These are phyloP conservation scores for Phytopythium kandeliae DNA, from an alignment of 352 stramenopile genomes.

Conservation along the genomic window DNA sequence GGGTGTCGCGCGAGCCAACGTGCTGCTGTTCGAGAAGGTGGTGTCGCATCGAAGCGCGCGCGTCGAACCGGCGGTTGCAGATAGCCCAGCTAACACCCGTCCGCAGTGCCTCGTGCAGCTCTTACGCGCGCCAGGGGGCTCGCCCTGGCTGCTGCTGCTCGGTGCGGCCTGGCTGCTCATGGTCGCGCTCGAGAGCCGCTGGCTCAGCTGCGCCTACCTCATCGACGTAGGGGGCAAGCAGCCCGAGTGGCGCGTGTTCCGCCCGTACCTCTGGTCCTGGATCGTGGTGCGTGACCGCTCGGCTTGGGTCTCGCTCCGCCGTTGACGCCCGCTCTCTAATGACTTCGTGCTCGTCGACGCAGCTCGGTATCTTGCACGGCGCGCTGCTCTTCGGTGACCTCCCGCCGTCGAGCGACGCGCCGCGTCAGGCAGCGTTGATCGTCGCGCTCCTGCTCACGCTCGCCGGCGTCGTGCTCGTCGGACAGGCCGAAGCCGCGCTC, in stretches of 20 bases:
- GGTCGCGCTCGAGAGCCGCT: conserved; percentile 11
- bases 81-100: too few relatives aligned
- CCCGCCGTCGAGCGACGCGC: background rate
- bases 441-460: conserved; percentile 1
- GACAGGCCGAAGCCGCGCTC: conserved; percentile 2
- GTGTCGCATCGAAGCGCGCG: too few relatives aligned
- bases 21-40: conserved; percentile 33
- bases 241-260: conserved; percentile 3
- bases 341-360: background rate
- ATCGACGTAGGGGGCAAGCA: background rate
- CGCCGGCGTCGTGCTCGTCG: background rate
- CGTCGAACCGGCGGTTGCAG: too few relatives aligned
- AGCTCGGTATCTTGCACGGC: conserved; percentile 14
- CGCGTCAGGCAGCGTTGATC: background rate
- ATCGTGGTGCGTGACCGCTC: conserved; percentile 8
- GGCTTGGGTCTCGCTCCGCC: background rate
- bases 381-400: conserved; percentile 15
- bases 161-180: conserved; percentile 15
- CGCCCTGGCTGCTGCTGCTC: conserved; percentile 10
- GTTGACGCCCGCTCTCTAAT: background rate
- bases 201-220: conserved; percentile 8
- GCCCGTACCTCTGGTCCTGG: conserved; percentile 12
- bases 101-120: conserved; percentile 17
- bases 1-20: conserved; percentile 15
- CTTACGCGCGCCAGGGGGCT: background rate